A percentile compares a stretch with the other conserved stretches of the same genome.
These are phyloP conservation scores for Cynara cardunculus DNA, from an alignment of 129 eudicot species.

Conservation along the genomic window DNA sequence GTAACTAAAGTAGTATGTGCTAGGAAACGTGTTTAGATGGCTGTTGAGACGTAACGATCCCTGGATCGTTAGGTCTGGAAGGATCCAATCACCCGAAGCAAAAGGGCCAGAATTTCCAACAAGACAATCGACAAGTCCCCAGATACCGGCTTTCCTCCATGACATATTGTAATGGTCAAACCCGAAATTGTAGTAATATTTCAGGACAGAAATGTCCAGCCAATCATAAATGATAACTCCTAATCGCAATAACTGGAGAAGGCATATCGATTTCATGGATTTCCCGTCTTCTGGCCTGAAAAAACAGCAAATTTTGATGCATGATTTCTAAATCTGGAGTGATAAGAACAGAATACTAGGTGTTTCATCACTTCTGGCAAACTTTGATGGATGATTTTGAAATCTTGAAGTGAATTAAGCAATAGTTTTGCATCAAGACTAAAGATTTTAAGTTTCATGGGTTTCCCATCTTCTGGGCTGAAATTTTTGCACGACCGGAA, in stretches of 20 bases:
- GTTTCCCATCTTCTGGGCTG: constrained; percentile 61
- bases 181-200: constrained; percentile 79
- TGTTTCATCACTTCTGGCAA: neutral
- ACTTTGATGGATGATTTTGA: neutral
- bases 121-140: constrained; percentile 87
- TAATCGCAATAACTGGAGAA: constrained; percentile 71
- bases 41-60: constrained; percentile 73
- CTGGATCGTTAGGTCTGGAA: constrained; percentile 86
- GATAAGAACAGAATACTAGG: neutral
- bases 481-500: no score
- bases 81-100: constrained; percentile 93
- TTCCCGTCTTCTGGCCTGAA: constrained; percentile 83
- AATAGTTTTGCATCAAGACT: neutral
- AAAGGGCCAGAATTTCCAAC: constrained; percentile 85
- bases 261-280: constrained; percentile 67
- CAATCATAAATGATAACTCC: constrained; percentile 91
- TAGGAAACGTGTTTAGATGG: constrained; percentile 68
- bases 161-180: constrained; percentile 96
- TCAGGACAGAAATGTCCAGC: constrained; percentile 74
- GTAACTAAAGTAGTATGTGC: constrained; percentile 91
- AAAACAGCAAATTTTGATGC: neutral
- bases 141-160: constrained; percentile 64
- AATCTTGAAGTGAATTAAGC: neutral
- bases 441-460: constrained; percentile 25
- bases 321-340: neutral